Evolutionary conservation across 2,329 filamentous ascomycete genomes (phyloP).

Genomic region (Harringtonia lauricola): DNA sequence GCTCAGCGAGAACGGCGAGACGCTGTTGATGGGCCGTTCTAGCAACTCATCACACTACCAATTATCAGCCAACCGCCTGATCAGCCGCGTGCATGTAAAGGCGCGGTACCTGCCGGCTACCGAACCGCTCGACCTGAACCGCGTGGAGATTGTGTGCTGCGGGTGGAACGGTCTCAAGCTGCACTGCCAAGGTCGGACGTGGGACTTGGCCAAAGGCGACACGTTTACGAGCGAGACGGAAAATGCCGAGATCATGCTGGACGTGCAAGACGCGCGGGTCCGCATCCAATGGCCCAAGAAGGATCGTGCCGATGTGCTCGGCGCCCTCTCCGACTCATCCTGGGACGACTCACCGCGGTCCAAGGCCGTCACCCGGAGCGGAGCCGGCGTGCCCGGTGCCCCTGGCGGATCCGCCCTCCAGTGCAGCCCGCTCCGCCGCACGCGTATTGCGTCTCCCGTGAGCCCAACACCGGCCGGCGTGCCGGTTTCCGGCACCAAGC

Average conservation of each 20-base stretch:
- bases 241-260: conserved; percentile 82
- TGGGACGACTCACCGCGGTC: conserved; percentile 55
- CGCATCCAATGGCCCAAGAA: conserved; percentile 73
- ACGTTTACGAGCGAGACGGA: conserved; percentile 85
- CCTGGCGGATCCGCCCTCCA: conserved; percentile 29
- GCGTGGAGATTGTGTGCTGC: conserved; percentile 79
- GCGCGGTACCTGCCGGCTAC: conserved; percentile 68
- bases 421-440: conserved; percentile 48
- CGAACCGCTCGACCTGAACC: conserved; percentile 57
- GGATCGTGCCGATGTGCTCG: conserved; percentile 29
- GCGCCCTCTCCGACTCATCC: conserved; percentile 51
- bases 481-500: conserved; percentile 27
- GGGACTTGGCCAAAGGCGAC: conserved; percentile 79
- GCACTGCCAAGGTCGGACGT: conserved; percentile 79
- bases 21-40: conserved; percentile 79
- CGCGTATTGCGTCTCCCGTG: conserved; percentile 60
- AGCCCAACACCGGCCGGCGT: conserved; percentile 47
- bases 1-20: conserved; percentile 70
- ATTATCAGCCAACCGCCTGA: conserved; percentile 79
- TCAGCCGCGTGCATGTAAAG: conserved; percentile 88
- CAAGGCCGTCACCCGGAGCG: conserved; percentile 12
- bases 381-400: conserved; percentile 14
- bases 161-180: conserved; percentile 95
- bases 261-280: conserved; percentile 87
- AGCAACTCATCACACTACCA: conserved; percentile 95